phyloP scores from a whole-genome alignment of 345 rosid species.

The Populus deltoides region DNA sequence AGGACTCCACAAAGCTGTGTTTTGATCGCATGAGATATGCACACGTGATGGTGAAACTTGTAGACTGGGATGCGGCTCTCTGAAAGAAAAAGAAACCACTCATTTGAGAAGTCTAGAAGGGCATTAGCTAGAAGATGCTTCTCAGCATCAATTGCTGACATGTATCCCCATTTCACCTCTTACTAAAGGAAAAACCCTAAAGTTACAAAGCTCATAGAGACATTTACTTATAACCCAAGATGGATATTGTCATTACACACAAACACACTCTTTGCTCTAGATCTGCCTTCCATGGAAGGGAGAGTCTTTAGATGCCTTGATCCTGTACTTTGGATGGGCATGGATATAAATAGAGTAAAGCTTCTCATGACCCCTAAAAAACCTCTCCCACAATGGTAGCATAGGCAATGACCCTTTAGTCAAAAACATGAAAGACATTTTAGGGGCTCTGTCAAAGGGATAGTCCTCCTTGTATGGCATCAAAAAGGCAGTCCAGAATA shows the following conservation, averaged over 20 bases:
- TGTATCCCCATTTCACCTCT: background rate
- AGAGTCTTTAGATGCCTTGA: background rate
- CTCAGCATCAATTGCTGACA: background rate
- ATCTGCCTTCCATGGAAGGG: background rate
- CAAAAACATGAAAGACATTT: slow-evolving; percentile 80
- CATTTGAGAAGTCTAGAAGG: background rate
- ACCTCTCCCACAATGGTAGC: slow-evolving; percentile 88
- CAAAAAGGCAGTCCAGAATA: no score
- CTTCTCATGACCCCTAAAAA: slow-evolving; percentile 51
- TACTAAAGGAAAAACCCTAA: background rate
- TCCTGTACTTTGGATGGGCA: background rate
- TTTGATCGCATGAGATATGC: background rate
- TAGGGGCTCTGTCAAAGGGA: slow-evolving; percentile 64
- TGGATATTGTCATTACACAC: background rate
- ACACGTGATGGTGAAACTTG: background rate
- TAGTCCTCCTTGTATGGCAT: slow-evolving; percentile 2
- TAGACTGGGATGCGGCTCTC: background rate
- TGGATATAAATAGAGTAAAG: background rate
- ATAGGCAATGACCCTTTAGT: slow-evolving; percentile 72
- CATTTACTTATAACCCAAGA: background rate
- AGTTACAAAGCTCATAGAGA: background rate
- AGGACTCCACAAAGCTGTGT: background rate
- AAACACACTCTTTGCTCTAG: background rate
- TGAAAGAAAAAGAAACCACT: background rate
- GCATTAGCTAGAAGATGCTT: background rate